Conservation (phyloP, 768 basidiomycete genomes). For the Mycena amicta region DNA sequence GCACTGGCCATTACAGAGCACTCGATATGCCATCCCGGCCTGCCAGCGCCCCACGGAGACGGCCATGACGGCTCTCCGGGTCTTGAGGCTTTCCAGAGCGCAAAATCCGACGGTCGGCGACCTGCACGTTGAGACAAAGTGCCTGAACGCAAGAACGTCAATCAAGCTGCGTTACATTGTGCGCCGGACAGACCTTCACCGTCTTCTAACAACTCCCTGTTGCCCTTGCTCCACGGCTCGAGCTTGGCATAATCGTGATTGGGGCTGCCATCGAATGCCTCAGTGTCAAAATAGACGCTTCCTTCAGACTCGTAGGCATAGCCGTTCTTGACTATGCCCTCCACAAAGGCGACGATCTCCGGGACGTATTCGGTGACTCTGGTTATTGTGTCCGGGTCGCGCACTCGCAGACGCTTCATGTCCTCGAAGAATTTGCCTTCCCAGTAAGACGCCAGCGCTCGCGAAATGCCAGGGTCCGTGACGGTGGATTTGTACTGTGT, state of each 20-base stretch:
- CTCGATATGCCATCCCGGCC: constrained; percentile 99
- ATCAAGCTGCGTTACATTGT: no score
- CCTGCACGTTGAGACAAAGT: constrained; percentile 30
- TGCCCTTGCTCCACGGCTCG: constrained; percentile 95
- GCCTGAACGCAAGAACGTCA: no score
- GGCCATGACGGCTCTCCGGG: constrained; percentile 96
- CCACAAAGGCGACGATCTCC: constrained; percentile 89
- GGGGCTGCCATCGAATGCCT: constrained; percentile 73
- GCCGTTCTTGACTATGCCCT: constrained; percentile 83
- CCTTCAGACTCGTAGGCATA: constrained; percentile 72
- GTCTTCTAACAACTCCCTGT: constrained; percentile 84
- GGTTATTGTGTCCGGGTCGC: constrained; percentile 87
- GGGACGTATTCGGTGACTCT: constrained; percentile 97
- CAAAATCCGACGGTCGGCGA: constrained; percentile 91
- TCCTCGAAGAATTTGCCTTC: constrained; percentile 89
- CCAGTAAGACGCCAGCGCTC: constrained; percentile 83
- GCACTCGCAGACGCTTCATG: constrained; percentile 86
- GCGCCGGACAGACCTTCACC: constrained; percentile 73
- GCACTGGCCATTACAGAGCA: constrained; percentile 98
- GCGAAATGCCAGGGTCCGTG: constrained; percentile 84
- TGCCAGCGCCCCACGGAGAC: constrained; percentile 93
- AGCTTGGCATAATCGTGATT: constrained; percentile 90
- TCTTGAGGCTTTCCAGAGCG: constrained; percentile 96
- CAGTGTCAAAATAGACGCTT: constrained; percentile 91
- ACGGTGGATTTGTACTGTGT: constrained; percentile 75